Base-by-base conservation (phyloP, 1,284 basidiomycete genomes). In the Sanghuangporus baumii region DNA sequence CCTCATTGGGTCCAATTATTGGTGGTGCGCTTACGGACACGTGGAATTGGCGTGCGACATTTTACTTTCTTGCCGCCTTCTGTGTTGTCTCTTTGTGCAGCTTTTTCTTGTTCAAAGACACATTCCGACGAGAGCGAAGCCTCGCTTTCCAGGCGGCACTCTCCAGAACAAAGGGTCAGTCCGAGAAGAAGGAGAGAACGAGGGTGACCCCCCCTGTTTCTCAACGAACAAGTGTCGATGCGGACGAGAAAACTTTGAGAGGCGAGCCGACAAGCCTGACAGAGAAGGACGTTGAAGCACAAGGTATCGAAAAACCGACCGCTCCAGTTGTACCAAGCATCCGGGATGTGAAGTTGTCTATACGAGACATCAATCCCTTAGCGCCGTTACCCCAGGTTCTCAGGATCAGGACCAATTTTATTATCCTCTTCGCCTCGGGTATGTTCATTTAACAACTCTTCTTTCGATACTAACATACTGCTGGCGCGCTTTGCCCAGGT, bases 121-220 rank as follows among this genome's bases (percentile, higher is more conserved):
- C 92, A 0, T 95, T 91, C 77, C 82, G 93, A 14, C 77, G 80
- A 61, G 91, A 94, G 71, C 85, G 93, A 34, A 93, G 90, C 65
- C 73, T 88, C 41, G 82, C 85, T 6, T 95, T 93, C 71, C 90
- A 91, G 70, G 78, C 76, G 55, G 84, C 85, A 4, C 72, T 88
- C 34, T 77, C 63, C 52, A 70, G 71, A 18, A 65, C 65, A 47
- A 60, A 66, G 8, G 65, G 66, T 18, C 69, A 69, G 11, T 43
- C 55, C 8, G 37, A 54, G 20, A 63, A 67, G 57, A 65, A 64
- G 56, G n/a, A 55, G n/a, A 36, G 18, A 18, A 23, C 11, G 9
- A 23, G 12, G 14, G 46, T 23, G 34, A 34, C 47, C 2, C 51
- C 48, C 4, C 50, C 58, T 18, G 48, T 1, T 18, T 62, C 59